Percentiles rank a stretch among this genome's conserved stretches.
These are phyloP conservation scores for Xylaria sp. DNA, from an alignment of 2,329 filamentous ascomycete genomes.

Conservation along the genomic window DNA sequence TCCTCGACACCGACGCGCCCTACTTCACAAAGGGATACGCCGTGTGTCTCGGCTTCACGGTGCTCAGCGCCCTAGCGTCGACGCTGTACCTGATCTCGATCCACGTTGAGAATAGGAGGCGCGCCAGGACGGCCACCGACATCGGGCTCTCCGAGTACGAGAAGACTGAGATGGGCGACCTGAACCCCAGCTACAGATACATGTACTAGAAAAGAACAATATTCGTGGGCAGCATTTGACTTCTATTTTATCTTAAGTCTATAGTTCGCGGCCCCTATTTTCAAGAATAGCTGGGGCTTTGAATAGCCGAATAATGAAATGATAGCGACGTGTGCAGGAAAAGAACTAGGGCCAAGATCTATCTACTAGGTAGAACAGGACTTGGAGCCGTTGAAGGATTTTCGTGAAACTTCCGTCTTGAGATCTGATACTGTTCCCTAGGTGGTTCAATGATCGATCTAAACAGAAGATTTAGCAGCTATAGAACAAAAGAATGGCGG, in stretches of 20 bases:
- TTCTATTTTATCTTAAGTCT: not conserved
- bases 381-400: not conserved
- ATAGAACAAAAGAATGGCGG: conserved; percentile 1
- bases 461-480: not conserved
- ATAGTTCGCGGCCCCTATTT: not conserved
- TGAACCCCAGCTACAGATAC: conserved; percentile 67
- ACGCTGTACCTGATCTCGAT: conserved; percentile 70
- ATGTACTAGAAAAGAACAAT: conserved; percentile 54
- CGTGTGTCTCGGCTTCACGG: conserved; percentile 80
- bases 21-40: conserved; percentile 77
- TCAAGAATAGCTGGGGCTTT: not conserved
- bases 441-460: not conserved
- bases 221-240: not conserved
- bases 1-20: conserved; percentile 74
- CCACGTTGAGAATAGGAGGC: conserved; percentile 68
- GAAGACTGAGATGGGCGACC: conserved; percentile 67
- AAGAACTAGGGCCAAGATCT: not conserved
- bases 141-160: conserved; percentile 68
- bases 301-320: not conserved
- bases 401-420: not conserved
- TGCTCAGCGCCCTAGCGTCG: conserved; percentile 72
- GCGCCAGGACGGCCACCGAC: conserved; percentile 60
- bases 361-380: not conserved
- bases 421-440: not conserved
- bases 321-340: not conserved